These are phyloP conservation scores for Trichosanthes truncata DNA, from an alignment of 306 rosid genomes.

Conservation along the genomic window DNA sequence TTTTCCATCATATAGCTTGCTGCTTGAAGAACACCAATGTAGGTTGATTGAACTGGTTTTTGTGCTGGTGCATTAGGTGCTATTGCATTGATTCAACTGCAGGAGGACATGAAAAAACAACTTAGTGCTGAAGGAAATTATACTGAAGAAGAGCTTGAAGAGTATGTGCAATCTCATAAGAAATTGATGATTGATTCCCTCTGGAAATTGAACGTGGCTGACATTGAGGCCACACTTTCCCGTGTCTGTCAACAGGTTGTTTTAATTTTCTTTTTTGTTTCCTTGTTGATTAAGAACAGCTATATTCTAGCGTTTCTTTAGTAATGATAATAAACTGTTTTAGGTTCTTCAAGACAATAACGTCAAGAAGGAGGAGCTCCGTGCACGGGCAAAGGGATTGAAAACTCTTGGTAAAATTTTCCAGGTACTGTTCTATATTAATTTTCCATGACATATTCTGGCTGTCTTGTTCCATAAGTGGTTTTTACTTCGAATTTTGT, in stretches of 20 bases:
- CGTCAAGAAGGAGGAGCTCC: slow-evolving; percentile 84
- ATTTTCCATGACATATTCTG: not conserved
- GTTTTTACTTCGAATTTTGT: slow-evolving; percentile 19
- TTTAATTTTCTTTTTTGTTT: slow-evolving; percentile 9
- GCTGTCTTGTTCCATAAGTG: slow-evolving; percentile 9
- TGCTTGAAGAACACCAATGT: not conserved
- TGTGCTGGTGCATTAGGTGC: slow-evolving; percentile 56
- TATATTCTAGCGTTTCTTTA: not conserved
- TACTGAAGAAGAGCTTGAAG: slow-evolving; percentile 90
- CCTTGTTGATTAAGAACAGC: not conserved
- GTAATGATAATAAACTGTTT: slow-evolving; percentile 20
- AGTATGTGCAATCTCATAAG: slow-evolving; percentile 75
- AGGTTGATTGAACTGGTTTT: slow-evolving; percentile 19
- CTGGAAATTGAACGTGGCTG: slow-evolving; percentile 98
- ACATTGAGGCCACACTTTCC: slow-evolving; percentile 94
- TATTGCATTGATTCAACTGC: slow-evolving; percentile 90
- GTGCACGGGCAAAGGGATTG: slow-evolving; percentile 92
- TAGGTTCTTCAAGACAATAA: slow-evolving; percentile 90
- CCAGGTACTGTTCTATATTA: slow-evolving; percentile 49
- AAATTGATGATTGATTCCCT: slow-evolving; percentile 88
- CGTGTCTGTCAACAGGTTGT: slow-evolving; percentile 93
- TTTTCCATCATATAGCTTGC: not conserved
- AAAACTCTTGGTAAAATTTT: slow-evolving; percentile 94
- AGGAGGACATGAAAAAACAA: slow-evolving; percentile 96
- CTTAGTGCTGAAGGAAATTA: slow-evolving; percentile 83